A percentile compares a stretch with the other conserved stretches of the same genome.
phyloP scores from a whole-genome alignment of 352 stramenopile genomes.

The Aphanomyces invadans region DNA sequence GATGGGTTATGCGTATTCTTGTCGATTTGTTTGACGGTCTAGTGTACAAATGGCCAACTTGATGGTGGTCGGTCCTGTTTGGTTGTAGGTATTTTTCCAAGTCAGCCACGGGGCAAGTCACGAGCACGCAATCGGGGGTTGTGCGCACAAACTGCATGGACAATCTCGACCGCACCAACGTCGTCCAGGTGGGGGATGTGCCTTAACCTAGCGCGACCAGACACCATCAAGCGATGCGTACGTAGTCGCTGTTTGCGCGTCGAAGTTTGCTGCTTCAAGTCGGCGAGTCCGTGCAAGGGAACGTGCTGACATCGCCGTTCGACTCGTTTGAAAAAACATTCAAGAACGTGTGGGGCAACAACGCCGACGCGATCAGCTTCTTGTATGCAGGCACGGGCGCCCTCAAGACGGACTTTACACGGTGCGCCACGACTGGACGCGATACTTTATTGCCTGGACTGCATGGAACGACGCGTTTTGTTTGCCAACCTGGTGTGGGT shows the following conservation, averaged over 20 bases:
- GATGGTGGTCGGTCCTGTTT: neutral
- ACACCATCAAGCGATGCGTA: neutral
- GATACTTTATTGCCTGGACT: no score
- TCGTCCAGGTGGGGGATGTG: constrained; percentile 45
- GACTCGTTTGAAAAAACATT: constrained; percentile 64
- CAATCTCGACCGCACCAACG: constrained; percentile 92
- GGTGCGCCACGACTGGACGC: constrained; percentile 26
- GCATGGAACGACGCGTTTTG: no score
- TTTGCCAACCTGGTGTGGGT: no score
- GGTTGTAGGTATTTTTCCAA: constrained; percentile 56
- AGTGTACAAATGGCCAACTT: constrained; percentile 3
- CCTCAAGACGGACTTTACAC: constrained; percentile 95
- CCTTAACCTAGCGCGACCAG: neutral
- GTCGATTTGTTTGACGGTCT: neutral
- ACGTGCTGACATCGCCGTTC: constrained; percentile 63
- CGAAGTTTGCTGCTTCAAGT: constrained; percentile 83
- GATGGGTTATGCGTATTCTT: neutral
- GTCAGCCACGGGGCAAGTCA: constrained; percentile 35
- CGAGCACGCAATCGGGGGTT: constrained; percentile 83
- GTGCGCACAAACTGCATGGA: constrained; percentile 98
- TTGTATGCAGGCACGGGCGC: constrained; percentile 92
- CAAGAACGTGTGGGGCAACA: constrained; percentile 91
- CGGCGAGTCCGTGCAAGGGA: constrained; percentile 58
- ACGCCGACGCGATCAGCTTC: constrained; percentile 90
- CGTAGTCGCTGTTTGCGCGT: constrained; percentile 90